Conservation (phyloP, 768 basidiomycete genomes). For the Boletus rubescentipes region DNA sequence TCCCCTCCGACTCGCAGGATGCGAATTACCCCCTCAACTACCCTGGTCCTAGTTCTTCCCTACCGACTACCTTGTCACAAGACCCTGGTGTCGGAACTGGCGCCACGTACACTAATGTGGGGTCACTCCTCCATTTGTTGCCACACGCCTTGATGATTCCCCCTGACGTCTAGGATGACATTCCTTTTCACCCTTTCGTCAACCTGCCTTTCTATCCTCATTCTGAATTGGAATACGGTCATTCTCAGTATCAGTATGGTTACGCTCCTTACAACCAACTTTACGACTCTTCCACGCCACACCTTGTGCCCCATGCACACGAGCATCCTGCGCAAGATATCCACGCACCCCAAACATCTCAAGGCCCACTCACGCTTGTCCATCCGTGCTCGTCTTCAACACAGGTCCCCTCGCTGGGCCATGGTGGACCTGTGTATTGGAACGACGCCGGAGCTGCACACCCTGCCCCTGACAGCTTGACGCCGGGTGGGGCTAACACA, state of each 20-base stretch:
- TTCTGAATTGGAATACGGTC: not conserved
- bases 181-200: not conserved
- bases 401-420: not conserved
- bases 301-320: not conserved
- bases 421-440: not conserved
- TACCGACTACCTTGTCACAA: not conserved
- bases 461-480: not conserved
- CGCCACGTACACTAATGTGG: conserved; percentile 11
- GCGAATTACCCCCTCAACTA: not conserved
- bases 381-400: not conserved
- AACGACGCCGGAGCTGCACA: not conserved
- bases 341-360: not conserved
- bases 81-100: not conserved
- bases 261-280: not conserved
- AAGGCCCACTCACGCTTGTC: not conserved
- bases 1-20: conserved; percentile 8
- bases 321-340: not conserved
- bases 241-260: not conserved
- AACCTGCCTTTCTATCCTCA: not conserved
- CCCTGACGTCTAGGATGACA: conserved; percentile 5
- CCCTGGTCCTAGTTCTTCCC: not conserved
- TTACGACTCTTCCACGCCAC: not conserved
- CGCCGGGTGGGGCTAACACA: conserved; percentile 7
- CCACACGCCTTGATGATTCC: not conserved
- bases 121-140: not conserved